Percentiles rank a stretch among this genome's conserved stretches.
phyloP scores from a whole-genome alignment of 805 yeast genomes.

The Wickerhamomyces bisporus region DNA sequence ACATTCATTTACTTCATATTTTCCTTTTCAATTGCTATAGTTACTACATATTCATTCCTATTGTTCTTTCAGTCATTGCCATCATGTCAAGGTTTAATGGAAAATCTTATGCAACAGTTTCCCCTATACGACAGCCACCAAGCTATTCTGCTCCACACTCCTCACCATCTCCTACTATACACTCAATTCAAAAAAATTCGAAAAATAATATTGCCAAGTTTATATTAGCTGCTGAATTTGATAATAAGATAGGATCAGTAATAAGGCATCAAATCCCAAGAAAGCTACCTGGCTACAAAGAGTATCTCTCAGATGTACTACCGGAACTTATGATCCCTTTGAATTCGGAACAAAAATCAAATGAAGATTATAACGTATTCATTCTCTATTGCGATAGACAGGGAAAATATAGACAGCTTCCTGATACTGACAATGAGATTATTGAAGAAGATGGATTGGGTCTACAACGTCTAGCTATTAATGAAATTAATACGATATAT shows the following conservation, averaged over 20 bases:
- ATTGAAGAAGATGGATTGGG: constrained; percentile 10
- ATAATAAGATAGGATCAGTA: constrained; percentile 68
- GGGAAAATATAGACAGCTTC: constrained; percentile 15
- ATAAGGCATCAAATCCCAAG: constrained; percentile 57
- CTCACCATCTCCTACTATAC: too few relatives aligned
- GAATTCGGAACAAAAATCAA: constrained; percentile 47
- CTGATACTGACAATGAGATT: constrained; percentile 16
- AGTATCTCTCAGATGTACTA: constrained; percentile 27
- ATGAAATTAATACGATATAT: constrained; percentile 18
- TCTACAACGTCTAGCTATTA: constrained; percentile 9
- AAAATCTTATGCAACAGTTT: not conserved
- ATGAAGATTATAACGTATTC: constrained; percentile 55
- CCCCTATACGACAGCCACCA: not conserved
- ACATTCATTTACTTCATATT: too few relatives aligned
- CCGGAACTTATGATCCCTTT: constrained; percentile 61
- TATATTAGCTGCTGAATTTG: constrained; percentile 72
- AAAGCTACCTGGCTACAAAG: constrained; percentile 31
- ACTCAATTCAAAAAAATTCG: too few relatives aligned
- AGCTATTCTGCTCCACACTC: too few relatives aligned
- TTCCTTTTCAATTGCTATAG: too few relatives aligned
- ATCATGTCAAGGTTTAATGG: not conserved
- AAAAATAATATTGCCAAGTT: constrained; percentile 41
- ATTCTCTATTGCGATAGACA: constrained; percentile 40
- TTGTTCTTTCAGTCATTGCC: too few relatives aligned
- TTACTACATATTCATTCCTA: too few relatives aligned